Evolutionary conservation across 2,329 filamentous ascomycete species (phyloP).

Genomic region (Xylaria sp.): DNA sequence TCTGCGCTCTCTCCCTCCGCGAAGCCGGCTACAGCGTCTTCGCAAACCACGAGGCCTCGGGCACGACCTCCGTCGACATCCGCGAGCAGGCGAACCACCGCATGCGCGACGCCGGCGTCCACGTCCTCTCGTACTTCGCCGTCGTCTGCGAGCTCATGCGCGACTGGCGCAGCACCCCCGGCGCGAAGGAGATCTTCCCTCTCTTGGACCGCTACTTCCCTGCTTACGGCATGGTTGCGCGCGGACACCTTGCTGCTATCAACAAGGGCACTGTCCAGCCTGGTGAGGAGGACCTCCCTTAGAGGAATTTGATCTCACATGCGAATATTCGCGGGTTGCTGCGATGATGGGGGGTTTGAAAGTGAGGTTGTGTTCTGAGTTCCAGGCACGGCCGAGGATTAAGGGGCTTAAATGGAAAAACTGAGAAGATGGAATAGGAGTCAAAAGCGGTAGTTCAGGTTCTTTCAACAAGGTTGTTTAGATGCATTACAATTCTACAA

Average conservation of each 20-base stretch:
- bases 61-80: slow-evolving; percentile 57
- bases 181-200: slow-evolving; percentile 53
- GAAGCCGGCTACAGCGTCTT: slow-evolving; percentile 68
- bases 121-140: slow-evolving; percentile 56
- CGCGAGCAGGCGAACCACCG: slow-evolving; percentile 60
- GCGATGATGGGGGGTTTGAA: too few relatives aligned
- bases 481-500: too few relatives aligned
- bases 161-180: slow-evolving; percentile 57
- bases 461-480: too few relatives aligned
- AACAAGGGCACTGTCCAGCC: slow-evolving; percentile 53
- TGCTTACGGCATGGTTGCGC: slow-evolving; percentile 58
- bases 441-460: too few relatives aligned
- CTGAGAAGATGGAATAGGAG: too few relatives aligned
- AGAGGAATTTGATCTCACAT: too few relatives aligned
- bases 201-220: slow-evolving; percentile 61
- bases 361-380: too few relatives aligned
- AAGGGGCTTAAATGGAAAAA: too few relatives aligned
- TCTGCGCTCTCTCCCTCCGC: slow-evolving; percentile 66
- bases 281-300: slow-evolving; percentile 41
- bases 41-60: slow-evolving; percentile 66
- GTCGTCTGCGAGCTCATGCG: slow-evolving; percentile 66
- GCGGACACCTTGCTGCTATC: slow-evolving; percentile 56
- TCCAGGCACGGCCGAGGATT: too few relatives aligned
- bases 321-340: too few relatives aligned
- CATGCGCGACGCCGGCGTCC: slow-evolving; percentile 62